These are phyloP conservation scores for Rhodotorula kratochvilovae DNA, from an alignment of 768 basidiomycete genomes.

Conservation along the genomic window DNA sequence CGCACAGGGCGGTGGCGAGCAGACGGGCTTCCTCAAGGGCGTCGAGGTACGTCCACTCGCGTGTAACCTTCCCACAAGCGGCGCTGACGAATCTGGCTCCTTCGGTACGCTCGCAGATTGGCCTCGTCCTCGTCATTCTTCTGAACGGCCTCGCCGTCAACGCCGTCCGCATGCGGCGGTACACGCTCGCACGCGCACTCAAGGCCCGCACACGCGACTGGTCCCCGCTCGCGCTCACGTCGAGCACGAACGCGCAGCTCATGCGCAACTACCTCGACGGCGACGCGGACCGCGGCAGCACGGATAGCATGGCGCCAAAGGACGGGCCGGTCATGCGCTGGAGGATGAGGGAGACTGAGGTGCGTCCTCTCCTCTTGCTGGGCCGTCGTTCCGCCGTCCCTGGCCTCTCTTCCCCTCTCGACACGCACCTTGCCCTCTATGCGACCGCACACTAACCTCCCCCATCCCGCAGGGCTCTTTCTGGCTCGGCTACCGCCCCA, in stretches of 20 bases:
- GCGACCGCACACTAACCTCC: neutral
- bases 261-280: constrained; percentile 37
- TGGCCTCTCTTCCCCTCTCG: too few species aligned
- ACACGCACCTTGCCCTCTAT: too few species aligned
- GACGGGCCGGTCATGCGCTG: constrained; percentile 27
- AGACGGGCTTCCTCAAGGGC: constrained; percentile 26
- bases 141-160: constrained; percentile 25
- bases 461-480: constrained; percentile 18
- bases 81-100: neutral
- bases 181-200: constrained; percentile 21
- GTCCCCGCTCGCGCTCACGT: constrained; percentile 36
- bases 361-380: constrained; percentile 2
- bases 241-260: constrained; percentile 22
- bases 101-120: constrained; percentile 10
- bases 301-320: neutral
- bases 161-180: constrained; percentile 34
- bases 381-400: too few species aligned
- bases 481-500: constrained; percentile 35
- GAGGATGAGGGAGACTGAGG: constrained; percentile 33
- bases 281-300: constrained; percentile 5
- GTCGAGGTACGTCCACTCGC: constrained; percentile 23
- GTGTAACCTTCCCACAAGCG: neutral
- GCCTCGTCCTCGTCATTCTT: constrained; percentile 31
- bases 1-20: constrained; percentile 4
- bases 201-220: constrained; percentile 29